Percentiles rank a stretch among this genome's conserved stretches.
Conservation (phyloP, 2,329 filamentous ascomycete genomes). For the Diaporthe capsici region DNA sequence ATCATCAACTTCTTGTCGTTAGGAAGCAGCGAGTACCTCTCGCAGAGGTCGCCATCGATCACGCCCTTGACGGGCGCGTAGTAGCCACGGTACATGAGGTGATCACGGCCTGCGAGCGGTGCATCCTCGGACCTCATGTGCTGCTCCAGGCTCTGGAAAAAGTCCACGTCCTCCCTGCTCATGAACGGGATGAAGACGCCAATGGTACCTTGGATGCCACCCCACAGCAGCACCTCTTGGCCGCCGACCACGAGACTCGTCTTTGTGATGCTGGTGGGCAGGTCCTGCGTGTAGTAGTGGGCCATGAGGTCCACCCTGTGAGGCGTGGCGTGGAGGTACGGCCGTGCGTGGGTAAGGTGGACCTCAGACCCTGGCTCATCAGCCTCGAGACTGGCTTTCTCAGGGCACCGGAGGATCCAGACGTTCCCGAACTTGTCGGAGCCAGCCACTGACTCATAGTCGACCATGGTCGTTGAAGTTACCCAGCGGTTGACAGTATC, state of each 20-base stretch:
- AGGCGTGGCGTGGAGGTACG: slow-evolving; percentile 90
- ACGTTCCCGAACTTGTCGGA: slow-evolving; percentile 99
- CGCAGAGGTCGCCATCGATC: slow-evolving; percentile 96
- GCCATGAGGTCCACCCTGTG: slow-evolving; percentile 88
- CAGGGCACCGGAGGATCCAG: slow-evolving; percentile 90
- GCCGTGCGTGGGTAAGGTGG: slow-evolving; percentile 90
- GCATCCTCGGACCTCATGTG: slow-evolving; percentile 89
- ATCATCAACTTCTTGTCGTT: slow-evolving; percentile 96
- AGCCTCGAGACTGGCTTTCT: slow-evolving; percentile 87
- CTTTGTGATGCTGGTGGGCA: slow-evolving; percentile 91
- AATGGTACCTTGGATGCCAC: slow-evolving; percentile 93
- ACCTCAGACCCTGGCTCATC: slow-evolving; percentile 93
- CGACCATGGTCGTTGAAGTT: slow-evolving; percentile 91
- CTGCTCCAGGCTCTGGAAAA: slow-evolving; percentile 94
- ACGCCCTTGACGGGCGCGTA: slow-evolving; percentile 97
- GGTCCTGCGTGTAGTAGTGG: slow-evolving; percentile 92
- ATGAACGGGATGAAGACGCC: slow-evolving; percentile 94
- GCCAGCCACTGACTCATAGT: slow-evolving; percentile 95
- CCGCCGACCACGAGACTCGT: slow-evolving; percentile 92
- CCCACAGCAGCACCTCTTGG: slow-evolving; percentile 92
- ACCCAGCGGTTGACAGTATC: slow-evolving; percentile 93
- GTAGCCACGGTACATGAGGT: slow-evolving; percentile 95
- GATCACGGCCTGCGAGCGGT: slow-evolving; percentile 91
- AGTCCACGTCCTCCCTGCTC: slow-evolving; percentile 93
- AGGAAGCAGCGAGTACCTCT: slow-evolving; percentile 86